phyloP scores from a whole-genome alignment of 2,329 filamentous ascomycete species.

The Phoma sp. region DNA sequence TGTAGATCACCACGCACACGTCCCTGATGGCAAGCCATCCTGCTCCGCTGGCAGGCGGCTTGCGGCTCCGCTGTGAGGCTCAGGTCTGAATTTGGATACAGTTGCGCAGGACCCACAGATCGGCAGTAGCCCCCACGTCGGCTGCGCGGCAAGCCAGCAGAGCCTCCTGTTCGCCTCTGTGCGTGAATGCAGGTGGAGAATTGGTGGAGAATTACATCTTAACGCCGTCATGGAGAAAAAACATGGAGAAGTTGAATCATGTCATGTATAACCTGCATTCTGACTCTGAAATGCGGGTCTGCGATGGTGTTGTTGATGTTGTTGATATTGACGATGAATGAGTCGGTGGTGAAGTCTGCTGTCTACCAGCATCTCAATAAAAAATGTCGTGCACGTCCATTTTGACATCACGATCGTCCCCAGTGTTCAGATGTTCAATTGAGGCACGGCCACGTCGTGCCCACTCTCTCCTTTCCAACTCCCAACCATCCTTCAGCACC shows the following conservation, averaged over 20 bases:
- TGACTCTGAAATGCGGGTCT: slow-evolving; percentile 1
- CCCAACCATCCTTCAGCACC: background rate
- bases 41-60: background rate
- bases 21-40: background rate
- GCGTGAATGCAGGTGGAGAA: slow-evolving; percentile 10
- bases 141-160: slow-evolving; percentile 14
- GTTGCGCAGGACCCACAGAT: slow-evolving; percentile 16
- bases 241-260: slow-evolving; percentile 2
- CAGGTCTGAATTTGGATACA: slow-evolving; percentile 5
- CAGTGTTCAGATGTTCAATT: slow-evolving; percentile 1
- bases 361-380: background rate
- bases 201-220: slow-evolving; percentile 19
- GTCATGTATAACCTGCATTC: background rate
- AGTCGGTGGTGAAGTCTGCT: background rate
- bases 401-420: slow-evolving; percentile 3
- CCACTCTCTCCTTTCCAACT: background rate
- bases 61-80: slow-evolving; percentile 3
- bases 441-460: background rate
- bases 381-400: slow-evolving; percentile 1
- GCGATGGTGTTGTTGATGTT: background rate
- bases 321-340: background rate
- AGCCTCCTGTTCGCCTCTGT: slow-evolving; percentile 16
- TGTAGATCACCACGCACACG: background rate
- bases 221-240: slow-evolving; percentile 17
- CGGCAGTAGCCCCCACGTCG: slow-evolving; percentile 14